Base-by-base conservation (phyloP, 345 rosid genomes). In the Erysimum cheiranthoides region DNA sequence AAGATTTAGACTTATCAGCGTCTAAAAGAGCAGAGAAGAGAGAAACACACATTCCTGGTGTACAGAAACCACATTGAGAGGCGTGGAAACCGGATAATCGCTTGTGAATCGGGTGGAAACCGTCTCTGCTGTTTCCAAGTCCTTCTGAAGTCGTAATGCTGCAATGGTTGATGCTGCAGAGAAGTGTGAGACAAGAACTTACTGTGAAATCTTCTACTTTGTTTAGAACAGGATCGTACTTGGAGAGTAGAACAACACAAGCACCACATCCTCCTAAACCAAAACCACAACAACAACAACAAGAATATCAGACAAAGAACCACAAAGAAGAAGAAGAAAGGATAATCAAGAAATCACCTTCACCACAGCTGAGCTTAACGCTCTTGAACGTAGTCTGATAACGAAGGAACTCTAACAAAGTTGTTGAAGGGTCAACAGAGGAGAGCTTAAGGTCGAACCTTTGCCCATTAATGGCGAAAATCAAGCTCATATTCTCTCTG, bases 31-130 rank as follows among this genome's bases (percentile, higher is more conserved):
- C 93, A 4, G 89, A 84, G 53, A 75, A 90, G 27, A 92, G 82
- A 11, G 97, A 94, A 54, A 94, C 78, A 56, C 86, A 89, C 89
- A 94, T 90, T 54, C 98, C 98, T 0, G 98, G 97, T 35, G 96
- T 94, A 71, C 98, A 94, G 83, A 85, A 94, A 58, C 97, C 97
- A 52, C 98, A 92, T 62, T 94, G 97, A 61, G 97, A 89, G 54
- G 98, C 92, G 66, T 94, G 96, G 69, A 94, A 94, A 34, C 93
- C 96, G 8, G 87, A 18, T 8, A 94, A 82, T 58, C 98, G 84
- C 66, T 86, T 68, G 50, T 94, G 98, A 77, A 94, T 87, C 1
- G 90, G 72, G 74, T 92, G 98, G 80, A 92, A 92, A 6, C 98
- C 98, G 30, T 78, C 82, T 82, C 78, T 90, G 86, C 90, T 89